Evolutionary conservation across 495 filamentous ascomycete species (phyloP).

Genomic region (Talaromyces ruber): DNA sequence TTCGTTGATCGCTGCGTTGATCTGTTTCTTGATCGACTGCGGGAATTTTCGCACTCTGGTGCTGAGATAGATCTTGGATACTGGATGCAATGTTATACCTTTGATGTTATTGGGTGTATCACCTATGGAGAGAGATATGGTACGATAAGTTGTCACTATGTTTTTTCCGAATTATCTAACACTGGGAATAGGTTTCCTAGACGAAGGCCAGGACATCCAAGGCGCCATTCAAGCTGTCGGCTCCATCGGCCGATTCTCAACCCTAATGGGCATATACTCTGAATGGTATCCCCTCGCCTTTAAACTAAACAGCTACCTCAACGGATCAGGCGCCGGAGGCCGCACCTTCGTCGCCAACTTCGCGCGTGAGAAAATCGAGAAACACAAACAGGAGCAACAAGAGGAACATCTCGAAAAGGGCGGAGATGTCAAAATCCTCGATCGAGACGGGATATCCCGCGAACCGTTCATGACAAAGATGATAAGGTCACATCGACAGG

Average conservation of each 20-base stretch:
- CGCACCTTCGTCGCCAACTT: no score
- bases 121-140: slow-evolving; percentile 53
- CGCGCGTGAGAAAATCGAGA: slow-evolving; percentile 31
- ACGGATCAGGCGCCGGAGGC: slow-evolving; percentile 31
- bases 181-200: slow-evolving; percentile 42
- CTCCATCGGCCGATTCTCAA: slow-evolving; percentile 48
- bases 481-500: slow-evolving; percentile 41
- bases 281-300: slow-evolving; percentile 37
- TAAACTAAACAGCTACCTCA: slow-evolving; percentile 25
- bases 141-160: background rate
- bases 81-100: slow-evolving; percentile 52
- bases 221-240: slow-evolving; percentile 49
- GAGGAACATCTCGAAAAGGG: background rate
- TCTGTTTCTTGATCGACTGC: slow-evolving; percentile 35
- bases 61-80: slow-evolving; percentile 35
- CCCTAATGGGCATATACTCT: slow-evolving; percentile 39
- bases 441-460: slow-evolving; percentile 34
- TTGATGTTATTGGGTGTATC: slow-evolving; percentile 59
- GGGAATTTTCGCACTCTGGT: slow-evolving; percentile 25
- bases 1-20: slow-evolving; percentile 45
- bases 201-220: slow-evolving; percentile 54
- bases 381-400: slow-evolving; percentile 12
- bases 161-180: background rate
- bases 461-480: slow-evolving; percentile 40
- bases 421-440: slow-evolving; percentile 6